These are phyloP conservation scores for bread wheat (Triticum aestivum) DNA, from an alignment of 176 grass and related monocot genomes.

Conservation along the genomic window IWGSC_CS_RefSeq_v2.1 NC_057812.1:721545614-721546113, in stretches of 20 bases:
- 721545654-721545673: neutral
- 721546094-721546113: slow-evolving; percentile 97
- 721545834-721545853: neutral
- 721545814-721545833: neutral
- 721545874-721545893: too few relatives aligned
- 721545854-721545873: neutral
- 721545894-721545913: too few relatives aligned
- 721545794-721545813: neutral
- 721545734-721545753: neutral
- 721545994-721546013: too few relatives aligned
- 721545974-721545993: too few relatives aligned
- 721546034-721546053: too few relatives aligned
- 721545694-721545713: neutral
- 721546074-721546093: slow-evolving; percentile 92
- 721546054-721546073: slow-evolving; percentile 57
- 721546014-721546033: too few relatives aligned
- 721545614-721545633: neutral
- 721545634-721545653: slow-evolving; percentile 29
- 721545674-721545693: neutral
- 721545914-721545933: too few relatives aligned
- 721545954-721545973: too few relatives aligned
- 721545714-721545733: neutral
- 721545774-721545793: neutral
- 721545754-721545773: neutral
- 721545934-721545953: too few relatives aligned